Conservation (phyloP, 768 basidiomycete genomes). For the Naganishia vaughanmartiniae region DNA sequence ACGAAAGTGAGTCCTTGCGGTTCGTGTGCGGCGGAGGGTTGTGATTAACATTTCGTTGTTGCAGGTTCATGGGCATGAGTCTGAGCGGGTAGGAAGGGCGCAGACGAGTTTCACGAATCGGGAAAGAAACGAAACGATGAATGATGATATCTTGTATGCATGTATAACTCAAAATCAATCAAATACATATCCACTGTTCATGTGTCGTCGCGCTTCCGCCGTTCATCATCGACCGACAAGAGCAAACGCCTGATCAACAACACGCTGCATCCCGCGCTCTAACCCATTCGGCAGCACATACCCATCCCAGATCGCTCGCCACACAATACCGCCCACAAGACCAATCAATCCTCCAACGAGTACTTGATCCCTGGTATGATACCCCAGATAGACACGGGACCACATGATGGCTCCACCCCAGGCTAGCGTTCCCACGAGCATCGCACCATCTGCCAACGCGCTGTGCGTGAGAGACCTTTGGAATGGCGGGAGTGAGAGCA, state of each 20-base stretch:
- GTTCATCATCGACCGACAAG: background rate
- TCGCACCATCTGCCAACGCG: background rate
- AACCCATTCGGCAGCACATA: background rate
- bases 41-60: background rate
- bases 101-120: background rate
- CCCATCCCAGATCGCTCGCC: slow-evolving; percentile 21
- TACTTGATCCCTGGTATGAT: slow-evolving; percentile 47
- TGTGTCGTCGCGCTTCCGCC: background rate
- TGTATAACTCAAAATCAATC: background rate
- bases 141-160: background rate
- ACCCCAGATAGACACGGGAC: slow-evolving; percentile 45
- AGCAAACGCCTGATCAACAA: background rate
- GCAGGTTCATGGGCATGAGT: slow-evolving; percentile 24
- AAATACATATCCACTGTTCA: background rate
- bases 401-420: slow-evolving; percentile 38
- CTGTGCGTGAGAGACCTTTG: background rate
- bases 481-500: slow-evolving; percentile 42
- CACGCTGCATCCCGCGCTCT: background rate
- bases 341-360: slow-evolving; percentile 36
- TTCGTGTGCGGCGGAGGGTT: background rate
- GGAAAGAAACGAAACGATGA: background rate
- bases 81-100: slow-evolving; percentile 12
- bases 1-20: slow-evolving; percentile 56
- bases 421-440: background rate
- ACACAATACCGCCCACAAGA: slow-evolving; percentile 5